Conservation (phyloP, 345 rosid genomes). For the Xanthoceras sorbifolium region DNA sequence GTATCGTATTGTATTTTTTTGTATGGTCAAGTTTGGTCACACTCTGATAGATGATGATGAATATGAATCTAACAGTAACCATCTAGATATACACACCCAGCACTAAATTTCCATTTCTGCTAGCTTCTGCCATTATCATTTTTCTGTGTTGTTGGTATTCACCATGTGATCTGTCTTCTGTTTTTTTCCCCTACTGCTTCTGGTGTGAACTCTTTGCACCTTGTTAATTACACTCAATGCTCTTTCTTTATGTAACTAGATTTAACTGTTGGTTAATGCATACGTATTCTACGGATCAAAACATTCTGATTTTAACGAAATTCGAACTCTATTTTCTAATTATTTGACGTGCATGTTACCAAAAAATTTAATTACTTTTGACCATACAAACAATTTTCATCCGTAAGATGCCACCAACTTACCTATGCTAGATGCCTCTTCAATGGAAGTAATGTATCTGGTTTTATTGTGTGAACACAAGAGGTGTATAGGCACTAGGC, state of each 20-base stretch:
- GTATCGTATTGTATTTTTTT: background rate
- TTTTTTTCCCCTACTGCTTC: background rate
- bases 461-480: background rate
- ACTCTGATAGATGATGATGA: too few relatives aligned
- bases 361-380: background rate
- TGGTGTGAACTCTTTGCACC: background rate
- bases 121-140: conserved; percentile 18
- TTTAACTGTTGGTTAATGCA: too few relatives aligned
- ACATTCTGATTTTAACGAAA: too few relatives aligned
- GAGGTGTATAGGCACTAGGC: background rate
- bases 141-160: conserved; percentile 9
- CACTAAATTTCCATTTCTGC: conserved; percentile 1
- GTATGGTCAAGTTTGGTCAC: too few relatives aligned
- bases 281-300: too few relatives aligned
- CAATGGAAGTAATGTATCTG: too few relatives aligned
- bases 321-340: too few relatives aligned
- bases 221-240: too few relatives aligned
- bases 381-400: background rate
- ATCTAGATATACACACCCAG: background rate
- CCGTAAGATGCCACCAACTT: background rate
- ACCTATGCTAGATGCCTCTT: background rate
- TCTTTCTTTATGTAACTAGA: too few relatives aligned
- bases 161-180: conserved; percentile 34
- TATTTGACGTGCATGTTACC: too few relatives aligned
- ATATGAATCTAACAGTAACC: conserved; percentile 21